A percentile compares a stretch with the other conserved stretches of the same genome.
phyloP scores from a whole-genome alignment of 1,284 basidiomycete genomes.

The Apiotrichum akiyoshidainum region DNA sequence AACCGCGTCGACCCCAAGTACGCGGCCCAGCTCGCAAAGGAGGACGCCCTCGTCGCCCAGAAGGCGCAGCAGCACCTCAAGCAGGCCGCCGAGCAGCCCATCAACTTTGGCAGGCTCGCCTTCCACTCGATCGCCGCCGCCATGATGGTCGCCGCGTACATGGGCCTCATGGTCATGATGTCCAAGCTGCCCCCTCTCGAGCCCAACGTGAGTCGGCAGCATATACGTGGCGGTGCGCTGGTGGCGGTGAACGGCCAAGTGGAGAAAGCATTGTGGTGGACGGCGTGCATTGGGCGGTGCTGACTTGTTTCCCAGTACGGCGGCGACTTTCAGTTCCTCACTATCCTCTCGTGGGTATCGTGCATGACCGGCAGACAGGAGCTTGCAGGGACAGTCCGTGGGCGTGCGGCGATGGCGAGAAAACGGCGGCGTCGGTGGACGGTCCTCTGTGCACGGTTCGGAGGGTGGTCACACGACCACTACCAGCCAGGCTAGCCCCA shows the following conservation, averaged over 20 bases:
- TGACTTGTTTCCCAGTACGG: conserved; percentile 50
- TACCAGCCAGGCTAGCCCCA: no score
- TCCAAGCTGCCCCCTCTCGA: not conserved
- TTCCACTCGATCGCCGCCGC: conserved; percentile 39
- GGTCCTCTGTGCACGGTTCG: no score
- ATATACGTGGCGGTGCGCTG: no score
- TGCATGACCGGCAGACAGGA: no score
- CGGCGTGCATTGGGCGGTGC: not conserved
- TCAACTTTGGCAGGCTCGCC: conserved; percentile 18
- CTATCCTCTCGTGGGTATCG: conserved; percentile 52
- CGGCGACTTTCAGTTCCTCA: conserved; percentile 68
- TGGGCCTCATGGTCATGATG: not conserved
- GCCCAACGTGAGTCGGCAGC: conserved; percentile 13
- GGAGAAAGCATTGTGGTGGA: no score
- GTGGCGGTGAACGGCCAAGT: no score
- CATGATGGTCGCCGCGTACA: conserved; percentile 34
- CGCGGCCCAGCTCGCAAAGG: not conserved
- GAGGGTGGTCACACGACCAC: no score
- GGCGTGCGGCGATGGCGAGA: no score
- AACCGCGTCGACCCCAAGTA: not conserved
- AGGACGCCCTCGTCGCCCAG: not conserved
- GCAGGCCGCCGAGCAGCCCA: not conserved
- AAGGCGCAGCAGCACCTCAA: not conserved
- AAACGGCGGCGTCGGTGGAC: no score
- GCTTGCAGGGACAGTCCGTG: no score